These are phyloP conservation scores for Punctularia strigosozonata DNA, from an alignment of 768 basidiomycete genomes.

Conservation along the genomic window DNA sequence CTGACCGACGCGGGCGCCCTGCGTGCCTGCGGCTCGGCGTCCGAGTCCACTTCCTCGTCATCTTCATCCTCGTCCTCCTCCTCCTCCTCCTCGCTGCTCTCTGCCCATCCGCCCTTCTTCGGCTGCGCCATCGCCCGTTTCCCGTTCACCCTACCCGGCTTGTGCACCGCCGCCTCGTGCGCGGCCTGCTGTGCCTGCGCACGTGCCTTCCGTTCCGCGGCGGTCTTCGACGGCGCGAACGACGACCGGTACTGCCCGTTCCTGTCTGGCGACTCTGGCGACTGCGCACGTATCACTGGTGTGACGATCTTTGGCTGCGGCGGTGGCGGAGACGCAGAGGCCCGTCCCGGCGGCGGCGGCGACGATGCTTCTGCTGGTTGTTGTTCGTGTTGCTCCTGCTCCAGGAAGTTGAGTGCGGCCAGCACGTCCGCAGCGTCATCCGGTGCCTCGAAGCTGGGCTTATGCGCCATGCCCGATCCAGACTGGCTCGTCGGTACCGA, in stretches of 20 bases:
- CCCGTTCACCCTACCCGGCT: constrained; percentile 51
- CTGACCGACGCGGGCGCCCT: constrained; percentile 16
- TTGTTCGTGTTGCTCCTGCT: constrained; percentile 27
- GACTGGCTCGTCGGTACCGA: constrained; percentile 9
- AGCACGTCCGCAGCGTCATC: constrained; percentile 56
- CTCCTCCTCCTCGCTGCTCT: constrained; percentile 76
- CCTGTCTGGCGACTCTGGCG: constrained; percentile 13
- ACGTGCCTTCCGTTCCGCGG: constrained; percentile 76
- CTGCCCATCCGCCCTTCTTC: constrained; percentile 36
- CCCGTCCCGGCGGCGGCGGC: constrained; percentile 20
- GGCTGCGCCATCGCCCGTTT: constrained; percentile 29
- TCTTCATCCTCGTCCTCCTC: constrained; percentile 65
- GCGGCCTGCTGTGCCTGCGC: constrained; percentile 77
- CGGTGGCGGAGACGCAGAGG: constrained; percentile 13
- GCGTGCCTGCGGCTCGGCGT: constrained; percentile 26
- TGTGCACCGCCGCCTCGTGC: constrained; percentile 62
- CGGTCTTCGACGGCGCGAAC: constrained; percentile 78
- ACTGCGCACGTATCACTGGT: constrained; percentile 13
- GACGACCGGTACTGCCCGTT: constrained; percentile 59
- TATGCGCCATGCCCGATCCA: neutral
- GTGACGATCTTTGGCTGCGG: constrained; percentile 14
- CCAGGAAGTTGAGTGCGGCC: constrained; percentile 69
- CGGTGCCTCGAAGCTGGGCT: neutral
- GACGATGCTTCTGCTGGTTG: no score
- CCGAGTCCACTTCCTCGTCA: constrained; percentile 54